Base-by-base conservation (phyloP, 2,329 filamentous ascomycete genomes). In the Trichoderma breve region DNA sequence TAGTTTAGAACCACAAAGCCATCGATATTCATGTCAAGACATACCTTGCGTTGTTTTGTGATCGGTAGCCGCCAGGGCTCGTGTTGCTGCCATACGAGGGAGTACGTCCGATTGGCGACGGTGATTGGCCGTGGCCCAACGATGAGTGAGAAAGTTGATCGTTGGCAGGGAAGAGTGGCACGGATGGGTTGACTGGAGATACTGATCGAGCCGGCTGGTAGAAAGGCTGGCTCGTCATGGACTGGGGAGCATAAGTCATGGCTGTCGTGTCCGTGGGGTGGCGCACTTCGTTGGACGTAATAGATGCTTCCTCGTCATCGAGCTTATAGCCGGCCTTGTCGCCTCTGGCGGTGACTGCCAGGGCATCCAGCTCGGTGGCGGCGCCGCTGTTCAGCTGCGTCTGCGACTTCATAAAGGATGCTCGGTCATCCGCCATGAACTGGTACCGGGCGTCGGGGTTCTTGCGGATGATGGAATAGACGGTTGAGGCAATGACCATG, bases 321-420 rank as follows among this genome's bases (percentile, higher is more conserved):
- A 76, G 76, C 76, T 81, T 83, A 78, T 83, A 83, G 64, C 81
- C 81, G 57, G 86, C 87, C 67, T 93, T 93, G 79, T 97, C 94
- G 71, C 94, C 94, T 78, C 95, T 91, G 36, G 95, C 95, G 5
- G 94, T 97, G 12, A 92, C 93, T 75, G 93, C 95, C 71, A 98
- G 85, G 9, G 95, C 95, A 80, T 98, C 94, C 62, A 98, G 87
- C 82, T 98, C 95, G 8, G 94, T 97, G 6, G 92, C 93, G 18
- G 86, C 84, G 60, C 21, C 28, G 57, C 47, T 69, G 66, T 83
- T 89, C 69, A 97, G 85, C 78, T 95, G 91, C 3, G 93, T 93
- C 81, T 96, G 93, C 15, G 94, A 97, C 86, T 98, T 98, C 90
- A 98, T 97, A 83, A 98, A 98, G 11, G 95, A 98, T 65, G 93